These are phyloP conservation scores for Lentithecium fluviatile DNA, from an alignment of 495 filamentous ascomycete genomes.

Conservation along the genomic window DNA sequence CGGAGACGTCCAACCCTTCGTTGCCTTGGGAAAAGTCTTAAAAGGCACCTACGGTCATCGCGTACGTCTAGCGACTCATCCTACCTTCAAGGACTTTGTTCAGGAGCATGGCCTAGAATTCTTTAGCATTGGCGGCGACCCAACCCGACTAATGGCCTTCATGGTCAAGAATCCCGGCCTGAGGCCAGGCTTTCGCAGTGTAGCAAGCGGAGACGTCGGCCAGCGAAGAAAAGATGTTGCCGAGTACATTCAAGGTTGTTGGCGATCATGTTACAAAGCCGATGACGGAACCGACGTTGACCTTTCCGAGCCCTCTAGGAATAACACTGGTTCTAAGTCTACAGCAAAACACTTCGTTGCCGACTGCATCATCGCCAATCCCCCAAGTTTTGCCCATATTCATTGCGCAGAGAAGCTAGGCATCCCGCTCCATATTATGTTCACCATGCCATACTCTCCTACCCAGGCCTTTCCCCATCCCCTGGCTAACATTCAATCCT, in stretches of 20 bases:
- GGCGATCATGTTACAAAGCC: conserved; percentile 72
- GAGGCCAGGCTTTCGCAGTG: conserved; percentile 82
- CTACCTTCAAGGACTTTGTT: conserved; percentile 77
- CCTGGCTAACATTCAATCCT: conserved; percentile 85
- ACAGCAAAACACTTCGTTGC: conserved; percentile 4
- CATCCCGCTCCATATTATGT: conserved; percentile 93
- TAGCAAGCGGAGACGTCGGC: conserved; percentile 48
- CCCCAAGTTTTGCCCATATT: conserved; percentile 91
- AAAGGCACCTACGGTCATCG: conserved; percentile 67
- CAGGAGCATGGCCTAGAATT: conserved; percentile 88
- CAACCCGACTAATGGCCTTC: conserved; percentile 86
- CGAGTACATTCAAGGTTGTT: conserved; percentile 74
- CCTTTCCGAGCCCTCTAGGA: no score
- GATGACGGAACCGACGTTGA: conserved; percentile 28
- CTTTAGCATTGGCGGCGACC: conserved; percentile 79
- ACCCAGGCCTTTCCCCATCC: conserved; percentile 94
- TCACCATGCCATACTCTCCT: conserved; percentile 97
- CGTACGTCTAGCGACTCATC: conserved; percentile 76
- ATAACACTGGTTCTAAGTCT: no score
- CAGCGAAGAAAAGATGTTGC: conserved; percentile 80
- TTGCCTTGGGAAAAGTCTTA: conserved; percentile 63
- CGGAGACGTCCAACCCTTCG: conserved; percentile 74
- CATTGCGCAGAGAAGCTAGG: conserved; percentile 90
- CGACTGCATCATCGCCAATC: conserved; percentile 87
- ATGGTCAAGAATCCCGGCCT: conserved; percentile 97